These are phyloP conservation scores for Mycena pura DNA, from an alignment of 768 basidiomycete genomes.

Conservation along the genomic window DNA sequence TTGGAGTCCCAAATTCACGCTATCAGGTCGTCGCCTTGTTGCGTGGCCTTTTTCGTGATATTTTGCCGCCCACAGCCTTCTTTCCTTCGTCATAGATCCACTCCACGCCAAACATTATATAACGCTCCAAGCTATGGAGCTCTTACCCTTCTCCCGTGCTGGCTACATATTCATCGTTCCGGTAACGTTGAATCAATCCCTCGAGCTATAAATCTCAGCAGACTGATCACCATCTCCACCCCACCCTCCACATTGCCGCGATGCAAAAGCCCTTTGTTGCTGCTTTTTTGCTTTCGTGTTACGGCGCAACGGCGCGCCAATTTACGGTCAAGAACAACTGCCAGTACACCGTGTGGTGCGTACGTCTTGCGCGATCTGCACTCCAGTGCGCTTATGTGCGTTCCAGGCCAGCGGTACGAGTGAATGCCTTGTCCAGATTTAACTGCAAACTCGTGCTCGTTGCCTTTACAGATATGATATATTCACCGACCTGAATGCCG, in stretches of 20 bases:
- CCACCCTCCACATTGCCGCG: neutral
- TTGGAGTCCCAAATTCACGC: too few relatives aligned
- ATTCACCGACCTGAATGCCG: constrained; percentile 47
- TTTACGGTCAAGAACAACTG: constrained; percentile 51
- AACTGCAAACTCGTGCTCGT: neutral
- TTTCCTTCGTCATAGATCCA: too few relatives aligned
- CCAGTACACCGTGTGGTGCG: constrained; percentile 50
- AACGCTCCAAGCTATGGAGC: too few relatives aligned
- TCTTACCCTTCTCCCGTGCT: neutral
- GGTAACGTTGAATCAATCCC: neutral
- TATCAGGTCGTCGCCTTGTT: too few relatives aligned
- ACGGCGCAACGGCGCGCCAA: constrained; percentile 28
- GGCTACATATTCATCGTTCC: constrained; percentile 3
- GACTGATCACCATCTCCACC: neutral
- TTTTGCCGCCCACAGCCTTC: too few relatives aligned
- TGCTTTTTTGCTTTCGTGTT: constrained; percentile 4
- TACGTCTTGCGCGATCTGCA: neutral
- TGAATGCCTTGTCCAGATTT: too few relatives aligned
- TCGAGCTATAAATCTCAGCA: neutral
- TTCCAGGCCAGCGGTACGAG: constrained; percentile 7
- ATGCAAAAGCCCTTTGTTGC: neutral
- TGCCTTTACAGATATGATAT: constrained; percentile 37
- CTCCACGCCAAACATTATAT: too few relatives aligned
- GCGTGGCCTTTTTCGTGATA: too few relatives aligned
- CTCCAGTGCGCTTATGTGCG: neutral